Evolutionary conservation across 805 yeast genomes (phyloP).

Genomic region (Schwanniomyces polymorphus): DNA sequence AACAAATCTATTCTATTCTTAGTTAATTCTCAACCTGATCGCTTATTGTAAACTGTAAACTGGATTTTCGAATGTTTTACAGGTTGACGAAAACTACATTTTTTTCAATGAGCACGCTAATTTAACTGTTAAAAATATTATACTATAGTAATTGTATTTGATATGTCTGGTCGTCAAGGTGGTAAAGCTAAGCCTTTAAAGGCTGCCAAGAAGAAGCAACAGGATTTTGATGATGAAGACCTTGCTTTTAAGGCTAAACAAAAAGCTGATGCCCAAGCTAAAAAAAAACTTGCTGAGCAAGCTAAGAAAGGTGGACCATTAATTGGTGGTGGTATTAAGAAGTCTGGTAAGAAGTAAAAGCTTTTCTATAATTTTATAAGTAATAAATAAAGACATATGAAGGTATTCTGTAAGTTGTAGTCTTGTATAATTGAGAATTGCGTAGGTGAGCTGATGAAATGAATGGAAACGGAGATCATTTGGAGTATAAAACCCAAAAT

Average conservation of each 20-base stretch:
- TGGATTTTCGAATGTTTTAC: background rate
- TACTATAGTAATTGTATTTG: background rate
- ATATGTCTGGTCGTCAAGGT: conserved; percentile 96
- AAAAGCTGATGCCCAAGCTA: conserved; percentile 91
- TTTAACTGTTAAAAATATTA: background rate
- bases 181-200: conserved; percentile 92
- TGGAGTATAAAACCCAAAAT: too few species aligned
- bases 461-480: too few species aligned
- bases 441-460: too few species aligned
- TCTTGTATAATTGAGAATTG: background rate
- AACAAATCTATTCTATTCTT: background rate
- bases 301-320: conserved; percentile 90
- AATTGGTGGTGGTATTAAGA: conserved; percentile 94
- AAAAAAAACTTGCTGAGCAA: conserved; percentile 84
- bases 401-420: background rate
- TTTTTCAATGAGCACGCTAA: background rate
- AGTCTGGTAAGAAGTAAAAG: conserved; percentile 53
- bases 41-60: background rate
- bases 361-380: background rate
- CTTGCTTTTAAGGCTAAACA: conserved; percentile 89
- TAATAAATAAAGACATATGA: background rate
- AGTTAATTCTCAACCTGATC: background rate
- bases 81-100: background rate
- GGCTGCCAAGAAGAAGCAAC: conserved; percentile 79
- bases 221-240: conserved; percentile 84